These are phyloP conservation scores for Penicillium robsamsonii DNA, from an alignment of 495 filamentous ascomycete genomes.

Conservation along the genomic window DNA sequence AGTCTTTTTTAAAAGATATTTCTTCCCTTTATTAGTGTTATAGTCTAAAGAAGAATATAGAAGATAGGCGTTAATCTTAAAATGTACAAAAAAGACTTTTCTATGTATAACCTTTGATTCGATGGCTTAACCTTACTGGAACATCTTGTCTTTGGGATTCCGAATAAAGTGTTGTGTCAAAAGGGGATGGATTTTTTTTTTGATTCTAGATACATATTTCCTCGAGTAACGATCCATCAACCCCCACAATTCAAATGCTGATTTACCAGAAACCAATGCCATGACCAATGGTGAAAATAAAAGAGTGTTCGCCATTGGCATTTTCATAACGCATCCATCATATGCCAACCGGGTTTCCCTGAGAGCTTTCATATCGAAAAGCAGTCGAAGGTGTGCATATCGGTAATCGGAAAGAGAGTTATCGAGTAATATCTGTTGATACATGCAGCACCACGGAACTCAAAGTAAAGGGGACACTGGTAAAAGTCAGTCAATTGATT, in stretches of 20 bases:
- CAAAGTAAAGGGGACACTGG: neutral
- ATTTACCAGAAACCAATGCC: neutral
- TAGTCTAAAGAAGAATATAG: too few species aligned
- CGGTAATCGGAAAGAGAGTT: neutral
- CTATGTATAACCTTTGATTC: too few species aligned
- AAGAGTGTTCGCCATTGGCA: slow-evolving; percentile 23
- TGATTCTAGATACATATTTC: slow-evolving; percentile 7
- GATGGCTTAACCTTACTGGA: neutral
- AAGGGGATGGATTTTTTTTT: slow-evolving; percentile 1
- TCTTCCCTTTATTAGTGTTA: too few species aligned
- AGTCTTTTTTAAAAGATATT: too few species aligned
- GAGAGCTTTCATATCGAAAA: neutral
- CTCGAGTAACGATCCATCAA: slow-evolving; percentile 1
- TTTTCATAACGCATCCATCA: neutral
- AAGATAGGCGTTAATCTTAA: too few species aligned
- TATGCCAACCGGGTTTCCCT: neutral
- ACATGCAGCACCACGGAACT: neutral
- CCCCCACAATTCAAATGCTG: slow-evolving; percentile 1
- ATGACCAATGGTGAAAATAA: slow-evolving; percentile 19
- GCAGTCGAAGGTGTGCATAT: neutral
- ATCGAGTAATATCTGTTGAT: neutral
- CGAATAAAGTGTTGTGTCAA: neutral
- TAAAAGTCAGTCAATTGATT: neutral
- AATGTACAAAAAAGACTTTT: too few species aligned
- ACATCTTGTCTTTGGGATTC: neutral